Percentiles rank a stretch among this genome's conserved stretches.
These are phyloP conservation scores for Phaffomyces opuntiae DNA, from an alignment of 805 yeast species.

Conservation along the genomic window DNA sequence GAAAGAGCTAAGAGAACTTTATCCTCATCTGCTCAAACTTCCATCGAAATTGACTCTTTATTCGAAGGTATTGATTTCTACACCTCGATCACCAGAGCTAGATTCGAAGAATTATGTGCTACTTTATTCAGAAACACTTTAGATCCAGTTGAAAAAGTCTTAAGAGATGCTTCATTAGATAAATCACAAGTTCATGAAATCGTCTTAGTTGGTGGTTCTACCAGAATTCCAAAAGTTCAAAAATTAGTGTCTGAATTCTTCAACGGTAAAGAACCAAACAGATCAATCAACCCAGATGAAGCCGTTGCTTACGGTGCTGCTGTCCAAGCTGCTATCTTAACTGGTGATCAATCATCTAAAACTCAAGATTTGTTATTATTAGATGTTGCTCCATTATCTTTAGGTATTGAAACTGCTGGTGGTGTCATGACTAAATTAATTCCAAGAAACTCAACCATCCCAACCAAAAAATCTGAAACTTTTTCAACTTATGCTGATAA, in stretches of 20 bases:
- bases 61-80: constrained; percentile 95
- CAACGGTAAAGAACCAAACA: constrained; percentile 96
- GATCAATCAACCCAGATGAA: constrained; percentile 96
- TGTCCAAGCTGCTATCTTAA: constrained; percentile 93
- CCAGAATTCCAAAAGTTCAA: constrained; percentile 97
- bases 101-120: constrained; percentile 94
- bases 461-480: constrained; percentile 94
- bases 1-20: constrained; percentile 98
- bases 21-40: constrained; percentile 92
- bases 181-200: constrained; percentile 87
- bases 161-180: constrained; percentile 85
- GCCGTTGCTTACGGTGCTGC: constrained; percentile 99
- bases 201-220: constrained; percentile 95
- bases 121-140: constrained; percentile 89
- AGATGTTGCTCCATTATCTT: constrained; percentile 95
- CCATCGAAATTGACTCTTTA: constrained; percentile 90
- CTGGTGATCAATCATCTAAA: constrained; percentile 94
- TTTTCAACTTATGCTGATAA: constrained; percentile 97
- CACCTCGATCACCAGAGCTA: constrained; percentile 94
- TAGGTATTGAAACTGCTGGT: constrained; percentile 99
- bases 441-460: constrained; percentile 39
- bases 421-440: constrained; percentile 97
- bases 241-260: constrained; percentile 93
- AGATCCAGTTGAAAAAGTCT: constrained; percentile 93
- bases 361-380: constrained; percentile 90